Evolutionary conservation across 805 yeast genomes (phyloP), one percentile per base, ranked within the genome.

Genomic region (Saccharomycopsis sp.): DNA sequence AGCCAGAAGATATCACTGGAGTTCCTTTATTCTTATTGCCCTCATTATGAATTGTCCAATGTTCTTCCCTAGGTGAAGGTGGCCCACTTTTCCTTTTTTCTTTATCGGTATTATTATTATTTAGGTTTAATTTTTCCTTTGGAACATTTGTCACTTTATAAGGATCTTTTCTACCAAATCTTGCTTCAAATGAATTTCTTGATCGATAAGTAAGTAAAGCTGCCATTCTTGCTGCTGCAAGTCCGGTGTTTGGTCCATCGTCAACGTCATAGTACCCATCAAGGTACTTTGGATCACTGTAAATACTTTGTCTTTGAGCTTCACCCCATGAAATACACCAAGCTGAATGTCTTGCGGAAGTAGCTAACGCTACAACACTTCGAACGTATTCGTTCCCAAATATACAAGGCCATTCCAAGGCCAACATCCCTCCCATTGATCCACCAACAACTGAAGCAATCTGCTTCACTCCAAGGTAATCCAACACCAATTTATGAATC

Each of bases 241-340:
- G 66, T 0, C 98, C 98, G 7, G 80, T 72, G 20, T 68, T 68
- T 2, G 98, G 98, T 3, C 88, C 94, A 45, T 81, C 86, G n/a
- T 74, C 73, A 26, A 74, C 66, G 9, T 78, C 65, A 59, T 86
- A 90, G 63, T 85, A 88, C 1, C 98, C 98, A 57, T 89, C 96
- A 45, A 75, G 71, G 61, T 88, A 93, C 58, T 84, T 83, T 7
- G 97, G 97, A 60, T 93, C 98, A 9, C 95, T 82, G 63, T 89
- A 93, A 23, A 93, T 87, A 51, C 95, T 80, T 61, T 93, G 98
- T 55, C 98, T 75, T 64, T 93, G 98, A 1, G 98, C 95, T 59
- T 93, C 98, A 44, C 95, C 90, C 98, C 98, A 93, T 3, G 96
- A 85, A 33, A 93, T 93, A 54, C 97, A 93, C 98, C 98, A 93